Percentiles rank a stretch among this genome's conserved stretches.
These are phyloP conservation scores for Coemansia umbellata DNA, from an alignment of 192 early-diverging fungal species.

Conservation along the genomic window DNA sequence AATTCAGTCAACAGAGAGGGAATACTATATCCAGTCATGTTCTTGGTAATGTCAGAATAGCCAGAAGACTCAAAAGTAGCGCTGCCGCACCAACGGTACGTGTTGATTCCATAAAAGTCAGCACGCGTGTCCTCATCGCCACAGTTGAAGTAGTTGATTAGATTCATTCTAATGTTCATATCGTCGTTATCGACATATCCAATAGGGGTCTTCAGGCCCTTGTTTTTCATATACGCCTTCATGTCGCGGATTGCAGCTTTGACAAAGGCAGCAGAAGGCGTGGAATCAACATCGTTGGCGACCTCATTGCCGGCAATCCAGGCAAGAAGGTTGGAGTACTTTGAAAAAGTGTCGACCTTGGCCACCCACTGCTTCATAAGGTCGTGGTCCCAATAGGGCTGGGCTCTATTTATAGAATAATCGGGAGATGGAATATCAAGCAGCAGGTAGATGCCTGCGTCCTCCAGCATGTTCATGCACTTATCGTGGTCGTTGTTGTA, in stretches of 20 bases:
- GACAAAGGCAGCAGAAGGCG: slow-evolving; percentile 61
- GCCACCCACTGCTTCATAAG: slow-evolving; percentile 55
- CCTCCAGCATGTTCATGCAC: slow-evolving; percentile 65
- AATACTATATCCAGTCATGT: slow-evolving; percentile 59
- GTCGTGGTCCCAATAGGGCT: slow-evolving; percentile 57
- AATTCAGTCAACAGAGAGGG: slow-evolving; percentile 72
- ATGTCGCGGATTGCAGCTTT: slow-evolving; percentile 65
- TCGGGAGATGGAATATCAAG: slow-evolving; percentile 62
- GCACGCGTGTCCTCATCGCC: slow-evolving; percentile 57
- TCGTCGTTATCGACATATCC: slow-evolving; percentile 75
- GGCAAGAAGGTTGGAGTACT: slow-evolving; percentile 60
- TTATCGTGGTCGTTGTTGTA: slow-evolving; percentile 60
- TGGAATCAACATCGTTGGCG: slow-evolving; percentile 60
- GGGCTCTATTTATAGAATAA: slow-evolving; percentile 58
- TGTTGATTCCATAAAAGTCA: slow-evolving; percentile 73
- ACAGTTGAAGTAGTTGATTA: slow-evolving; percentile 69
- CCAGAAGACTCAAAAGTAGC: slow-evolving; percentile 61
- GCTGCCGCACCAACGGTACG: slow-evolving; percentile 72
- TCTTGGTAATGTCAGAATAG: slow-evolving; percentile 61
- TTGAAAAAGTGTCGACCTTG: slow-evolving; percentile 65
- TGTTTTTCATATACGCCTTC: slow-evolving; percentile 57
- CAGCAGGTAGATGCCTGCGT: slow-evolving; percentile 64
- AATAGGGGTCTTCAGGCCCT: slow-evolving; percentile 57
- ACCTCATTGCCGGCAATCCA: slow-evolving; percentile 78
- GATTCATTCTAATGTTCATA: slow-evolving; percentile 58